phyloP scores from a whole-genome alignment of 2,329 filamentous ascomycete genomes.

The Pseudodiploospora longispora region DNA sequence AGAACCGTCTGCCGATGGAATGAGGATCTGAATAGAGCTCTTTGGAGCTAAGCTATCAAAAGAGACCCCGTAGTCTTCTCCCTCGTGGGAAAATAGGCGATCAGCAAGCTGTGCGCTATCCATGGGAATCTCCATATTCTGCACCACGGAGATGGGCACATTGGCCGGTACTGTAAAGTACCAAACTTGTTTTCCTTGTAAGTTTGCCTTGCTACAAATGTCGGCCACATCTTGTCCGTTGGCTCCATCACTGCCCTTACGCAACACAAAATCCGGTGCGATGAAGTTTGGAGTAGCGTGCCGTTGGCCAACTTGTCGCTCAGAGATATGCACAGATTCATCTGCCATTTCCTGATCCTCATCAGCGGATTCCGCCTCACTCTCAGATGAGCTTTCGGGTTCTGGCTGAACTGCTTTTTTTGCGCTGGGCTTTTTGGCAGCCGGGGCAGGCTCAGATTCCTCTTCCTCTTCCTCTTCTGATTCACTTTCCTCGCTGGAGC shows the following conservation, averaged over 20 bases:
- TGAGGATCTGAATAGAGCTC: constrained; percentile 48
- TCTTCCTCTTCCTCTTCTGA: constrained; percentile 1
- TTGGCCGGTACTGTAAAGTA: constrained; percentile 68
- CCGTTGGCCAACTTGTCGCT: constrained; percentile 21
- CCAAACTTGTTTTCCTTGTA: constrained; percentile 69
- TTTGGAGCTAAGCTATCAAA: constrained; percentile 44
- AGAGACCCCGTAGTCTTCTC: constrained; percentile 53
- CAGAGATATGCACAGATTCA: constrained; percentile 31
- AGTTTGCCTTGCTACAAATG: constrained; percentile 49
- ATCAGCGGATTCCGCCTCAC: constrained; percentile 19
- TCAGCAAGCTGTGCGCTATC: constrained; percentile 45
- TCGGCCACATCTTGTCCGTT: constrained; percentile 39
- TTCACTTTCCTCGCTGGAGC: constrained; percentile 5
- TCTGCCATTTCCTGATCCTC: constrained; percentile 24
- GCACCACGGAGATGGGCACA: constrained; percentile 59
- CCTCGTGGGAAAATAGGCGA: constrained; percentile 53
- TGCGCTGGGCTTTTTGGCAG: constrained; percentile 9
- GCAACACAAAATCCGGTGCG: constrained; percentile 45
- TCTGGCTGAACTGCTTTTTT: constrained; percentile 13
- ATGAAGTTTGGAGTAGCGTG: constrained; percentile 38
- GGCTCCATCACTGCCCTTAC: constrained; percentile 34
- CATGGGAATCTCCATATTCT: constrained; percentile 53
- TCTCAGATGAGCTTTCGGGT: constrained; percentile 18
- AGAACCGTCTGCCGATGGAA: constrained; percentile 48
- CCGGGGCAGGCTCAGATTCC: constrained; percentile 1